Evolutionary conservation across 371 early-diverging fungal genomes (phyloP).

Genomic region (Entomophthora muscae): DNA sequence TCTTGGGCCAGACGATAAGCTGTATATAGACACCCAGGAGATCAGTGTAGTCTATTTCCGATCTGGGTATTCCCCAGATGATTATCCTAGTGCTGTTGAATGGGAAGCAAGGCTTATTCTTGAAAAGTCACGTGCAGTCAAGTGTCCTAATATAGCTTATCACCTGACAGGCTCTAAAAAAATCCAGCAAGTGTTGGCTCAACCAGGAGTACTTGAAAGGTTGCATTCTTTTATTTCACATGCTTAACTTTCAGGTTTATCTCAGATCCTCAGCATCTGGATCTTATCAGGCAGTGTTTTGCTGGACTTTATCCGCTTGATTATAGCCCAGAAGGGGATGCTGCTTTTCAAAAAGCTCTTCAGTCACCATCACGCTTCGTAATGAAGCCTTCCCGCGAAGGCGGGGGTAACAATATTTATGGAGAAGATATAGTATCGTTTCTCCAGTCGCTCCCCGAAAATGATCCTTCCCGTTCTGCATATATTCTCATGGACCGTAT

Average conservation of each 20-base stretch:
- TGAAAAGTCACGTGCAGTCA: constrained; percentile 68
- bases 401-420: constrained; percentile 92
- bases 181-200: constrained; percentile 80
- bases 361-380: constrained; percentile 47
- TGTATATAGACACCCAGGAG: constrained; percentile 43
- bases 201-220: constrained; percentile 62
- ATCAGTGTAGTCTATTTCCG: constrained; percentile 84
- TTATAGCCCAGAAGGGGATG: constrained; percentile 34
- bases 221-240: constrained; percentile 68
- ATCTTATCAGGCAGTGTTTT: constrained; percentile 51
- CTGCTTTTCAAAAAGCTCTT: constrained; percentile 48
- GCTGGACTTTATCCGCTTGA: constrained; percentile 85
- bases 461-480: constrained; percentile 21
- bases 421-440: constrained; percentile 55
- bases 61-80: constrained; percentile 80
- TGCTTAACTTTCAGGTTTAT: constrained; percentile 43
- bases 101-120: constrained; percentile 72
- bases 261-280: constrained; percentile 27
- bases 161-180: constrained; percentile 94
- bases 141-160: constrained; percentile 80
- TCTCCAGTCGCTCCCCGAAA: constrained; percentile 27
- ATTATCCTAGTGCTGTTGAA: constrained; percentile 58
- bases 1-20: constrained; percentile 24
- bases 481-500: constrained; percentile 89
- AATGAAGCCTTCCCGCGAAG: constrained; percentile 93